Evolutionary conservation across 1,284 basidiomycete species (phyloP), one percentile per base, ranked within the genome.

Genomic region (Irpex lacteus): DNA sequence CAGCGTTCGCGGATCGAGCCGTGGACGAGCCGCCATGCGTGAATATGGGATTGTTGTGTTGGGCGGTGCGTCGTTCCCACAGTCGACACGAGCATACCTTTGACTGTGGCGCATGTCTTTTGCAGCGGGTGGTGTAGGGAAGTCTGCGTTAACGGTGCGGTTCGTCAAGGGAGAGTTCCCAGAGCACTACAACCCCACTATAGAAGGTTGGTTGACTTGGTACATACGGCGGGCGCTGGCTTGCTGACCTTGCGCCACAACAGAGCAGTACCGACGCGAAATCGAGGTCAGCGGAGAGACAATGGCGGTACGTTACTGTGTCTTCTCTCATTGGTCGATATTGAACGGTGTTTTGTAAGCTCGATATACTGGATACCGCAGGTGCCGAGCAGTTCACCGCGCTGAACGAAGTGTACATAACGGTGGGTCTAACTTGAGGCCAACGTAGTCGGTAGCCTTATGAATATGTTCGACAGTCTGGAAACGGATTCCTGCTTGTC

Each of bases 351-450:
- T 59, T 53, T 60, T 66, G 36, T 73, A 26, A 92, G 88, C 85
- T 95, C 63, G 92, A 96, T 72, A 88, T 96, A 47, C 76, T 95
- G 62, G 95, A 96, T 74, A 96, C 95, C 11, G 95, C 95, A 18
- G 94, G 95, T 9, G 89, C 90, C n/a, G 93, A 93, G 72, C 94
- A 94, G 73, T 94, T 94, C 72, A 90, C 81, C 11, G 87, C 88
- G 19, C 77, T 92, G 62, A 92, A 90, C 69, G 92, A 94, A 75
- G 80, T 89, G 7, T 92, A 92, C 72, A 91, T 93, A 73, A 88
- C 89, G 82, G 90, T 90, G 40, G 55, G 66, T 66, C 26, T 44
- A 36, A 19, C 4, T 54, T 49, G 47, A 53, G 15, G 26, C 57
- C 53, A 49, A 49, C 47, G 55, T 57, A 18, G 57, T 34, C 19